Base-by-base conservation (phyloP, 2,329 filamentous ascomycete species). In the Botrytis medusae region DNA sequence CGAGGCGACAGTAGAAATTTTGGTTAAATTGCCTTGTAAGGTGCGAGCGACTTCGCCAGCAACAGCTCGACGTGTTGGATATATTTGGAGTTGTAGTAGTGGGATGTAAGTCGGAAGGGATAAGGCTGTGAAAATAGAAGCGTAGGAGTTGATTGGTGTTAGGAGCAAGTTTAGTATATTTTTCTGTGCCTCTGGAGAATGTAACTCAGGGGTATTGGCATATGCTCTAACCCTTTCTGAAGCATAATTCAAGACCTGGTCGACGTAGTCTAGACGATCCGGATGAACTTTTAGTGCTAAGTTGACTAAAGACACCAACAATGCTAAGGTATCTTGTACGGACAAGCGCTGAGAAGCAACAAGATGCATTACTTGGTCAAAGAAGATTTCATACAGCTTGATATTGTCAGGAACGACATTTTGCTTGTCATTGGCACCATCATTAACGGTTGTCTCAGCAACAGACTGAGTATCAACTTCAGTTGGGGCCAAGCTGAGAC, bases 211-310 rank as follows among this genome's bases (percentile, higher is more conserved):
- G 78, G 95, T 97, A 82, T 97, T 98, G 74, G 93, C 90, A 82
- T 97, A 93, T 81, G 98, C 94, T 69, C 90, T 87, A 54, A 95
- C 93, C 83, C 98, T 97, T 78, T 90, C 87, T 69, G 93, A 91
- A 68, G 95, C 95, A 81, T 96, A 98, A 72, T 93, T 90, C 57
- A 99, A 86, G 65, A 98, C 92, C 82, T 98, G 95, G 80, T 99
- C 94, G 68, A 98, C 93, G 79, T 98, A 98, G 84, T 98, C 95
- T 76, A 98, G 86, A 73, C 92, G 89, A 76, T 96, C 92, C 0
- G 96, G 95, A 80, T 99, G 98, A 77, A 98, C 97, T 82, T 97
- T 98, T 75, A 99, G 87, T 16, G 97, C 94, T 73, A 99, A 88
- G 78, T 98, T 98, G 57, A 92, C 91, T 59, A 99, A 86, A 7